These are phyloP conservation scores for Hordeum pubiflorum DNA, from an alignment of 202 grass and related monocot species.

Conservation along the genomic window DNA sequence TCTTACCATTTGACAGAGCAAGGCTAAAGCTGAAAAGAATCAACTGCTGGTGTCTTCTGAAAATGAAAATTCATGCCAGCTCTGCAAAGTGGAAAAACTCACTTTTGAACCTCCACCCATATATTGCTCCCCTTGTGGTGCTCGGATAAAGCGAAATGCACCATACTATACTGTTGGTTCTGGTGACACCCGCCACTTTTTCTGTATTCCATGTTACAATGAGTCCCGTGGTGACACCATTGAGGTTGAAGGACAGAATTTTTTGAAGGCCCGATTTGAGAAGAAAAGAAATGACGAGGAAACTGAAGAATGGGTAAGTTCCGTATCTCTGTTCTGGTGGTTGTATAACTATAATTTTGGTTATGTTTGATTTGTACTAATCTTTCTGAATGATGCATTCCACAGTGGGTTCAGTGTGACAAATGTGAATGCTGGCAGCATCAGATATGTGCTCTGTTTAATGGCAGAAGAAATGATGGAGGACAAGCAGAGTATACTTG, in stretches of 20 bases:
- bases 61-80: slow-evolving; percentile 98
- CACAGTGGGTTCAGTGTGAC: slow-evolving; percentile 99
- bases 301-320: slow-evolving; percentile 98
- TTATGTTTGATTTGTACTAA: slow-evolving; percentile 22
- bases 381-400: slow-evolving; percentile 36
- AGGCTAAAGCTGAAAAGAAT: slow-evolving; percentile 98
- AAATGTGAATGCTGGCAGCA: slow-evolving; percentile 99
- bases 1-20: slow-evolving; percentile 64
- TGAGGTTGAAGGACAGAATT: slow-evolving; percentile 63
- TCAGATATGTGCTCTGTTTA: slow-evolving; percentile 96
- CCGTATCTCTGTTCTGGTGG: slow-evolving; percentile 19
- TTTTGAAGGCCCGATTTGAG: slow-evolving; percentile 68
- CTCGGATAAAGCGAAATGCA: slow-evolving; percentile 89
- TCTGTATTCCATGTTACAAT: slow-evolving; percentile 90
- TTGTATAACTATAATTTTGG: slow-evolving; percentile 6
- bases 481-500: slow-evolving; percentile 97
- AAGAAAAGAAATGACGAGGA: slow-evolving; percentile 99
- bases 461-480: slow-evolving; percentile 94
- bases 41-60: slow-evolving; percentile 64
- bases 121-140: slow-evolving; percentile 94
- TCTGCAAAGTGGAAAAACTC: slow-evolving; percentile 96
- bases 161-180: slow-evolving; percentile 80
- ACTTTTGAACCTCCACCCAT: slow-evolving; percentile 95
- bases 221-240: slow-evolving; percentile 86
- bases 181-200: slow-evolving; percentile 77